phyloP scores from a whole-genome alignment of 2,329 filamentous ascomycete species.

The Clarireedia hainanense region DNA sequence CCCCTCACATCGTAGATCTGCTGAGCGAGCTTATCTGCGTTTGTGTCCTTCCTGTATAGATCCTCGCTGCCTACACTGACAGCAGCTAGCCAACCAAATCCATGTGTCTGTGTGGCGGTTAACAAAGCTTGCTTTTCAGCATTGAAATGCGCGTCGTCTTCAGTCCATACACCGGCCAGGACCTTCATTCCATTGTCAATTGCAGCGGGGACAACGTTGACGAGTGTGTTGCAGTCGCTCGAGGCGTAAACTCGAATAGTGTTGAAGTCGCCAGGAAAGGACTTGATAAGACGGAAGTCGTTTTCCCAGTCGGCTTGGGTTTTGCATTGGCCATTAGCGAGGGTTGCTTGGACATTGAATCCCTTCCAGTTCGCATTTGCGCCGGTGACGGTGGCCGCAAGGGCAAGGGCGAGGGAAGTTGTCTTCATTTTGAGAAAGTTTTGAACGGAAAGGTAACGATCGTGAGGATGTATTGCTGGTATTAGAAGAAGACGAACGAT shows the following conservation, averaged over 20 bases:
- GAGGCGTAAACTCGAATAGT: slow-evolving; percentile 53
- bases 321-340: slow-evolving; percentile 56
- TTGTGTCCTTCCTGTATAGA: slow-evolving; percentile 48
- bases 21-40: background rate
- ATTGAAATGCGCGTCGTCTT: slow-evolving; percentile 45
- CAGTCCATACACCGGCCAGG: slow-evolving; percentile 58
- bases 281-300: slow-evolving; percentile 52
- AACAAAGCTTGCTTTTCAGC: slow-evolving; percentile 54
- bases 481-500: background rate
- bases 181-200: slow-evolving; percentile 51
- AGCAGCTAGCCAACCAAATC: slow-evolving; percentile 48
- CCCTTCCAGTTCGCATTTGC: slow-evolving; percentile 34
- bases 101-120: slow-evolving; percentile 46
- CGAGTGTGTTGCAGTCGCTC: slow-evolving; percentile 41
- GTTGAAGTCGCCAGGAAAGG: slow-evolving; percentile 44
- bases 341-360: slow-evolving; percentile 35
- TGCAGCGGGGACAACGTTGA: slow-evolving; percentile 47
- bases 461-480: background rate
- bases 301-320: slow-evolving; percentile 49
- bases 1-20: slow-evolving; percentile 43
- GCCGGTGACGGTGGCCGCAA: slow-evolving; percentile 27
- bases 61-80: slow-evolving; percentile 62
- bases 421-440: slow-evolving; percentile 18
- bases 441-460: background rate
- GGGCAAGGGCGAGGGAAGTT: slow-evolving; percentile 25